These are phyloP conservation scores for Vaccinium macrocarpon DNA, from an alignment of 148 eudicot species.

Conservation along the genomic window DNA sequence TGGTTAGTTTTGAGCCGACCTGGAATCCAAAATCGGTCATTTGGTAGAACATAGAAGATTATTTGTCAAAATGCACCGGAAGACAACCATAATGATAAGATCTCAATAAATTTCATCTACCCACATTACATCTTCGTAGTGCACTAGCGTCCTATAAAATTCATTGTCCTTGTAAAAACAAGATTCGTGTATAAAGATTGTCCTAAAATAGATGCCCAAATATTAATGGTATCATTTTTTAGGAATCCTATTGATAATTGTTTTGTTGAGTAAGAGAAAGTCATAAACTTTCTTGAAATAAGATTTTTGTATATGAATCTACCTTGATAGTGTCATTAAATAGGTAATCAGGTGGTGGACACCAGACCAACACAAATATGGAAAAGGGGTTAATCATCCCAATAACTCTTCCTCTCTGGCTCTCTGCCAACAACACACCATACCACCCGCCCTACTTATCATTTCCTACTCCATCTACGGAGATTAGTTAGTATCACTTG, in stretches of 20 bases:
- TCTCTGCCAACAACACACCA: slow-evolving; percentile 13
- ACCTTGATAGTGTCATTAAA: neutral
- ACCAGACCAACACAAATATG: slow-evolving; percentile 6
- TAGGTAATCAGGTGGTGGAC: slow-evolving; percentile 1
- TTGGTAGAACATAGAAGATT: neutral
- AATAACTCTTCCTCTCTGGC: slow-evolving; percentile 6
- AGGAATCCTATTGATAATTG: too few relatives aligned
- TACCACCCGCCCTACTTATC: neutral
- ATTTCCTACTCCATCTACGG: neutral
- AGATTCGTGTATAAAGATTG: too few relatives aligned
- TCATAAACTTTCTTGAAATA: neutral
- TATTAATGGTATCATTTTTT: too few relatives aligned
- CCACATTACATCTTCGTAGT: too few relatives aligned
- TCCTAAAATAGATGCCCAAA: too few relatives aligned
- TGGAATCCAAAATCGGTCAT: neutral
- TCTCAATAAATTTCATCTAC: too few relatives aligned
- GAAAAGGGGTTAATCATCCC: slow-evolving; percentile 10
- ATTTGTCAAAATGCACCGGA: too few relatives aligned
- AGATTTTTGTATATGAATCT: neutral
- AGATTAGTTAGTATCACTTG: neutral
- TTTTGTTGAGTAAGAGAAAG: too few relatives aligned
- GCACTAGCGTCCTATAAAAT: too few relatives aligned
- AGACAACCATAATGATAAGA: too few relatives aligned
- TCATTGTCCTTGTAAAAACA: too few relatives aligned
- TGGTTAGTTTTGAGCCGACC: neutral